phyloP scores from a whole-genome alignment of 441 rosid species.

The Populus hybrid region DNA sequence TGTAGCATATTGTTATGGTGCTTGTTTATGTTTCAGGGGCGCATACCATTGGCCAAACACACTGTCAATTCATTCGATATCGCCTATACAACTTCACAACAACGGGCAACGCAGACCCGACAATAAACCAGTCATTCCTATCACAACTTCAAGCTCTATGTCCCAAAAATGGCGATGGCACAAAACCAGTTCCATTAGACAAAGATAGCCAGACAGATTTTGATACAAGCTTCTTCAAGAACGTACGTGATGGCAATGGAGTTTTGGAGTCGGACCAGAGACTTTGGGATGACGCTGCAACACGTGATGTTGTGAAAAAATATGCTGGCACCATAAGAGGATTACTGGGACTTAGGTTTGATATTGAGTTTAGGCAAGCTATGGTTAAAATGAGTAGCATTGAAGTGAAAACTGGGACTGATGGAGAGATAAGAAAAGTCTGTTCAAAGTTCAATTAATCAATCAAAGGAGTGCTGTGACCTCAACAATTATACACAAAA shows the following conservation, averaged over 20 bases:
- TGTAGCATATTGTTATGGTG: not conserved
- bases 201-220: constrained; percentile 47
- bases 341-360: constrained; percentile 51
- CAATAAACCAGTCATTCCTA: constrained; percentile 50
- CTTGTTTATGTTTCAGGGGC: constrained; percentile 41
- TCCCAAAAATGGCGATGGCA: constrained; percentile 54
- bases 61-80: constrained; percentile 64
- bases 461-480: not conserved
- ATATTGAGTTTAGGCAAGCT: constrained; percentile 53
- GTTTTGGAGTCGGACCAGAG: constrained; percentile 70
- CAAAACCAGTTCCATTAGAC: constrained; percentile 54
- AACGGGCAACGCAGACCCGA: constrained; percentile 65
- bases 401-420: constrained; percentile 52
- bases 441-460: constrained; percentile 55
- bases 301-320: constrained; percentile 42
- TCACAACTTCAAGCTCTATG: constrained; percentile 50
- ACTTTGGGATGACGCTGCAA: constrained; percentile 46
- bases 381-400: constrained; percentile 75
- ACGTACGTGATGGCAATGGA: constrained; percentile 55
- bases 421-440: constrained; percentile 61
- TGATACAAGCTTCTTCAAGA: constrained; percentile 57
- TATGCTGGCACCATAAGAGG: constrained; percentile 56
- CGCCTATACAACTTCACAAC: constrained; percentile 72
- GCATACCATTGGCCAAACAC: constrained; percentile 72
- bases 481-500: not conserved